Percentiles rank a stretch among this genome's conserved stretches.
phyloP scores from a whole-genome alignment of 495 filamentous ascomycete genomes.

The Penicillium coprophilum region DNA sequence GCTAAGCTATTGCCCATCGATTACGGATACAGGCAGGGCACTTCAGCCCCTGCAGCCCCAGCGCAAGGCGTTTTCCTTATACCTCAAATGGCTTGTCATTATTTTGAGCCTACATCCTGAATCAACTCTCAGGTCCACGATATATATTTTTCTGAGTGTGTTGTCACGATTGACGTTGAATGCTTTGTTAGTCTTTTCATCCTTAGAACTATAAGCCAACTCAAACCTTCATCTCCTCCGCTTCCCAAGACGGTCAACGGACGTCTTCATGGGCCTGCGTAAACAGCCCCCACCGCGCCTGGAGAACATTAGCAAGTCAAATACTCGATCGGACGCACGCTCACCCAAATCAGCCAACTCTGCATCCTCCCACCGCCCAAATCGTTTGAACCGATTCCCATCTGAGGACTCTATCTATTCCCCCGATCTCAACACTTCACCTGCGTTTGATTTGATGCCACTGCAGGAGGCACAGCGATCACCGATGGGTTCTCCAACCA shows the following conservation, averaged over 20 bases:
- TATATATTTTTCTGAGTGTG: not conserved
- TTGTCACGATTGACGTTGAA: not conserved
- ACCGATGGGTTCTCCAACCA: slow-evolving; percentile 35
- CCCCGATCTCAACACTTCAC: slow-evolving; percentile 45
- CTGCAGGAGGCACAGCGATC: slow-evolving; percentile 46
- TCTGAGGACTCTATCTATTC: slow-evolving; percentile 44
- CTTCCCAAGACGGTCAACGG: not conserved
- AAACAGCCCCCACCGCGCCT: slow-evolving; percentile 48
- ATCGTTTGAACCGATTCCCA: slow-evolving; percentile 32
- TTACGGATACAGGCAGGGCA: not conserved
- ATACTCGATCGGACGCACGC: slow-evolving; percentile 30
- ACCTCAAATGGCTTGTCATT: slow-evolving; percentile 5
- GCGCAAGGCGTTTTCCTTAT: slow-evolving; percentile 15
- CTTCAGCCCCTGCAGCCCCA: slow-evolving; percentile 11
- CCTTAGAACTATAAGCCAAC: not conserved
- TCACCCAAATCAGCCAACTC: slow-evolving; percentile 32
- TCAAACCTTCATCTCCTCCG: not conserved
- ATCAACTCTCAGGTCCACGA: not conserved
- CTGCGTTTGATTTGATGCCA: slow-evolving; percentile 46
- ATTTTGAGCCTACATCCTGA: slow-evolving; percentile 1
- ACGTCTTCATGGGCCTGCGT: slow-evolving; percentile 48
- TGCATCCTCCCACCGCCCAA: slow-evolving; percentile 31
- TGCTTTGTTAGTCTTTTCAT: not conserved
- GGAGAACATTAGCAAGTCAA: slow-evolving; percentile 37
- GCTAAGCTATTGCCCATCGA: not conserved